Base-by-base conservation (phyloP, 352 stramenopile genomes). In the Plasmopara viticola region DNA sequence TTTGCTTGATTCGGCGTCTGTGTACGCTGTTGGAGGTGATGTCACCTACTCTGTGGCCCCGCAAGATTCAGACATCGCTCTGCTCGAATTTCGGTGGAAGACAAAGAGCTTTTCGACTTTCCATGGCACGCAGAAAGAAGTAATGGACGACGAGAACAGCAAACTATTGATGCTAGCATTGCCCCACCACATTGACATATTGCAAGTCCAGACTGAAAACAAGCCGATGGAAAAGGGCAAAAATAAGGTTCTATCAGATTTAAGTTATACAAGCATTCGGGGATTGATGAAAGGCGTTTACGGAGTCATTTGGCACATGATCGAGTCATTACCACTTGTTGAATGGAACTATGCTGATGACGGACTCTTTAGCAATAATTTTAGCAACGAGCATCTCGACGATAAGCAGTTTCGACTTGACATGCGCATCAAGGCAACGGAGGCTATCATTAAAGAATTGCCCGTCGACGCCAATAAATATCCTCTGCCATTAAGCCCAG, bases 91-190 rank as follows among this genome's bases (percentile, higher is more conserved):
- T 37, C 59, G 67, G 9, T 90, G 80, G 80, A 84, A 82, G 42
- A 83, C 69, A 7, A 66, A 67, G 9, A 66, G 48, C 12, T 88
- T 90, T 46, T 47, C 57, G 5, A 38, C 49, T 13, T 72, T 63
- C 12, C 49, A 67, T 25, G 42, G 43, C 29, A 25, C 51, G 9
- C 39, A 39, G 2, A 20, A 46, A 10, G 20, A n/a, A 15, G 48
- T 58, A 15, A 60, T 53, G 7, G 35, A 55, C 4, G 39, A 54
- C 9, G 58, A 66, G 18, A 68, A 66, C 28, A 60, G 52, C n/a
- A 68, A 81, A 51, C 55, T 90, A 17, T 51, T 91, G 44, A 91
- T 92, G 84, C 52, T 90, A 12, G 68, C 78, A 15, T 48, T 90
- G 33, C 75, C 81, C 5, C 84, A 94, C 34, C 84, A 94, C 56